phyloP scores from a whole-genome alignment of 2,329 filamentous ascomycete genomes.

The Kalaharituber pfeilii region DNA sequence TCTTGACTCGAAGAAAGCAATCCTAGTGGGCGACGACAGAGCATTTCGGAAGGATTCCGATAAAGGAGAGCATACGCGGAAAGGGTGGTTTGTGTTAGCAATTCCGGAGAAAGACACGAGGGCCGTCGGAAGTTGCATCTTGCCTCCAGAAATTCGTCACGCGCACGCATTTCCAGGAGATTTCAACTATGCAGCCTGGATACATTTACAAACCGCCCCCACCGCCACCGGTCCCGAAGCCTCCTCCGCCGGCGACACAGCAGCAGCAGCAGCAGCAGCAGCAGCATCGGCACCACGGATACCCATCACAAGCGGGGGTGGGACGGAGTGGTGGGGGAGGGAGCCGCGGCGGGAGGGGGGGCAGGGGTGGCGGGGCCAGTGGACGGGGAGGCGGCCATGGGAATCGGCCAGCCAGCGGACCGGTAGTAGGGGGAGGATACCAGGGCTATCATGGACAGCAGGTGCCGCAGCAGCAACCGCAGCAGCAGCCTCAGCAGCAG shows the following conservation, averaged over 20 bases:
- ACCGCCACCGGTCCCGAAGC: not conserved
- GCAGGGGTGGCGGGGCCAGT: not conserved
- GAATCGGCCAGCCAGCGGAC: not conserved
- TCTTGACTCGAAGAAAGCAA: too few relatives aligned
- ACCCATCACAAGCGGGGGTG: not conserved
- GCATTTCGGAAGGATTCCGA: too few relatives aligned
- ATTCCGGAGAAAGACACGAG: too few relatives aligned
- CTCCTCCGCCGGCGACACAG: not conserved
- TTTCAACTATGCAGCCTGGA: not conserved
- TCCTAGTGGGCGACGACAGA: too few relatives aligned
- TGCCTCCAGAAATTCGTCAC: too few relatives aligned
- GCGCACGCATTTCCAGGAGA: too few relatives aligned
- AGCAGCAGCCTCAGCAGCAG: not conserved
- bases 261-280: not conserved
- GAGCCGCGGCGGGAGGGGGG: not conserved
- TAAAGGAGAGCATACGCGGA: too few relatives aligned
- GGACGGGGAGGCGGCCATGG: not conserved
- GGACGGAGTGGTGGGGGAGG: not conserved
- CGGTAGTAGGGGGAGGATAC: not conserved
- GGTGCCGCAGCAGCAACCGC: not conserved
- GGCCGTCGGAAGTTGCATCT: too few relatives aligned
- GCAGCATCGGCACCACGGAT: too few relatives aligned
- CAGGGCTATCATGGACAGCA: not conserved
- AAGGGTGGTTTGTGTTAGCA: too few relatives aligned
- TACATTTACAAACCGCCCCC: conserved; percentile 1